These are phyloP conservation scores for Pseudonectria foliicola DNA, from an alignment of 2,329 filamentous ascomycete genomes.

Conservation along the genomic window DNA sequence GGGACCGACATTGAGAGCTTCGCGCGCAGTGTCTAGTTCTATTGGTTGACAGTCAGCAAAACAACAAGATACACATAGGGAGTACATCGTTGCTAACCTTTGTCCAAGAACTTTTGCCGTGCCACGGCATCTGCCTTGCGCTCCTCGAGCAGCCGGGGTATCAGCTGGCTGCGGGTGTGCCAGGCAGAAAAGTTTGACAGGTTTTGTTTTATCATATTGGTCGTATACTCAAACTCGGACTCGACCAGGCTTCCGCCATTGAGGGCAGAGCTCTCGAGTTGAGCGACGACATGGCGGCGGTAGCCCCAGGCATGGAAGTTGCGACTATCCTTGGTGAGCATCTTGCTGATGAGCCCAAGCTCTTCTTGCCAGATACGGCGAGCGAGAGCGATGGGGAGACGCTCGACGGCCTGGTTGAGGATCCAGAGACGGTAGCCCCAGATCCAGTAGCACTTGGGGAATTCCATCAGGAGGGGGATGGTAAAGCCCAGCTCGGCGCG, in stretches of 20 bases:
- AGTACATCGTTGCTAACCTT: slow-evolving; percentile 42
- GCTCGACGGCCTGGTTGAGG: slow-evolving; percentile 60
- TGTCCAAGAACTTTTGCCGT: slow-evolving; percentile 63
- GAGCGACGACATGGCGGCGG: slow-evolving; percentile 67
- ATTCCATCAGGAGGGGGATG: slow-evolving; percentile 74
- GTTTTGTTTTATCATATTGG: slow-evolving; percentile 75
- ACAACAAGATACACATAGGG: background rate
- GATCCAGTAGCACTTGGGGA: slow-evolving; percentile 98
- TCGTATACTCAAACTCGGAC: slow-evolving; percentile 82
- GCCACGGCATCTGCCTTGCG: slow-evolving; percentile 55
- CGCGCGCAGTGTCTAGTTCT: slow-evolving; percentile 70
- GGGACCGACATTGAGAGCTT: slow-evolving; percentile 78
- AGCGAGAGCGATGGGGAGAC: slow-evolving; percentile 50
- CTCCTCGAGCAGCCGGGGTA: slow-evolving; percentile 67
- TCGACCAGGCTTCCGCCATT: slow-evolving; percentile 61
- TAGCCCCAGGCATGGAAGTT: slow-evolving; percentile 99
- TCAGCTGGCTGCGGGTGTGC: slow-evolving; percentile 83
- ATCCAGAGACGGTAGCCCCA: slow-evolving; percentile 95
- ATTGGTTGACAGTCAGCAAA: slow-evolving; percentile 1
- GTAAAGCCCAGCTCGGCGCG: slow-evolving; percentile 73
- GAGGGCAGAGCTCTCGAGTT: slow-evolving; percentile 56
- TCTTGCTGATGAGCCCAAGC: slow-evolving; percentile 74
- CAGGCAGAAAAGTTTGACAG: slow-evolving; percentile 96
- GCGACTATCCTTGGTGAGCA: slow-evolving; percentile 76
- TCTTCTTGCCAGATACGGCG: slow-evolving; percentile 75